These are phyloP conservation scores for Spergularia marina DNA, from an alignment of 148 eudicot species.

Conservation along the genomic window DNA sequence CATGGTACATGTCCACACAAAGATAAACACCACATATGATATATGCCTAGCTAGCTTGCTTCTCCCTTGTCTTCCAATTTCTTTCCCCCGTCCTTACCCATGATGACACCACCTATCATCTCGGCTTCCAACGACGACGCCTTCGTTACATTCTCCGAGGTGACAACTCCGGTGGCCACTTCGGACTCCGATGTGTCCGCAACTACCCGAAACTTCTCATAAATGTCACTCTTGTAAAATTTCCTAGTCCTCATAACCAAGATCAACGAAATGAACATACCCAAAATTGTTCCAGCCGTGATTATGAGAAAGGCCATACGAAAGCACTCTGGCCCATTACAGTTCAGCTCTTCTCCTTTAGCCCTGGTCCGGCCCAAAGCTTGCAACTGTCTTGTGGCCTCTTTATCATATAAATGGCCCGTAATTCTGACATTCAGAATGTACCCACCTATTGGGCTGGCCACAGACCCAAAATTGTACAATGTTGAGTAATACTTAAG, in stretches of 20 bases:
- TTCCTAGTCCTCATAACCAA: slow-evolving; percentile 35
- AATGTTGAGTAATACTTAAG: slow-evolving; percentile 40
- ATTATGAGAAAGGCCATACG: slow-evolving; percentile 35
- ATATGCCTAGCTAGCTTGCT: background rate
- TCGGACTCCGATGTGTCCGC: slow-evolving; percentile 10
- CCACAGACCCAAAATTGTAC: slow-evolving; percentile 44
- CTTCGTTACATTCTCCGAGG: background rate
- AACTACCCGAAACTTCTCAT: slow-evolving; percentile 32
- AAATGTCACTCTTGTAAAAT: slow-evolving; percentile 41
- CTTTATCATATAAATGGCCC: slow-evolving; percentile 38
- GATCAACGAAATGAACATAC: slow-evolving; percentile 33
- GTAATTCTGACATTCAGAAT: slow-evolving; percentile 36
- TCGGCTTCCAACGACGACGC: background rate
- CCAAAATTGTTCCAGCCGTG: slow-evolving; percentile 32
- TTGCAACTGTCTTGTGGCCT: slow-evolving; percentile 28
- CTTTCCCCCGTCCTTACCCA: slow-evolving; percentile 3
- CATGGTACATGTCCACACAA: slow-evolving; percentile 2
- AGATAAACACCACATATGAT: background rate
- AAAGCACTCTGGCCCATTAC: slow-evolving; percentile 30
- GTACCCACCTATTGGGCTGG: slow-evolving; percentile 44
- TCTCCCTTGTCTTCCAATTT: slow-evolving; percentile 2
- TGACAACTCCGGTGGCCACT: background rate
- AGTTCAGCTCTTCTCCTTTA: slow-evolving; percentile 27
- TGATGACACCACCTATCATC: background rate
- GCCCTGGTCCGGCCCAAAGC: slow-evolving; percentile 21